Evolutionary conservation across 768 basidiomycete genomes (phyloP).

Genomic region (Boletellus ananas): DNA sequence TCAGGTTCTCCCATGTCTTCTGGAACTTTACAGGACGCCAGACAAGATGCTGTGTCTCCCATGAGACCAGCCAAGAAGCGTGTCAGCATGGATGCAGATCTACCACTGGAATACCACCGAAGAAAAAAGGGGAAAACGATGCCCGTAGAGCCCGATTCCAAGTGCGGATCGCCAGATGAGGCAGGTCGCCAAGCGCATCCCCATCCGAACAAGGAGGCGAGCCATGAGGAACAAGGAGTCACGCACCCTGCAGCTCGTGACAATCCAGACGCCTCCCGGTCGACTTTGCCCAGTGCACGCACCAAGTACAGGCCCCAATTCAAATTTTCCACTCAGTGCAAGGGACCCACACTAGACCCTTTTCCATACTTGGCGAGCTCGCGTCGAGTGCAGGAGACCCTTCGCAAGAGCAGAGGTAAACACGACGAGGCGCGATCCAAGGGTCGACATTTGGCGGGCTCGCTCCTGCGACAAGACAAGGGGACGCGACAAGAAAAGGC

Average conservation of each 20-base stretch:
- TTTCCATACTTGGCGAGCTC: constrained; percentile 20
- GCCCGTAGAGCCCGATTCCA: constrained; percentile 5
- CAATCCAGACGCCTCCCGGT: not conserved
- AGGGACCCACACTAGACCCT: constrained; percentile 15
- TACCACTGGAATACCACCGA: constrained; percentile 15
- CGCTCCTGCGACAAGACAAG: not conserved
- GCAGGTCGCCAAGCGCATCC: constrained; percentile 8
- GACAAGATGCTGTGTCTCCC: constrained; percentile 33
- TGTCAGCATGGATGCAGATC: constrained; percentile 30
- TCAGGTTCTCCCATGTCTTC: constrained; percentile 7
- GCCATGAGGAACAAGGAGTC: not conserved
- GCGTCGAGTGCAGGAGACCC: constrained; percentile 9
- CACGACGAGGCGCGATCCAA: constrained; percentile 5
- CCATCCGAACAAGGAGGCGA: no score
- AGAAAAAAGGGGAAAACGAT: constrained; percentile 33
- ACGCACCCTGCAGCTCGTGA: constrained; percentile 5
- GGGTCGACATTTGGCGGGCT: constrained; percentile 3
- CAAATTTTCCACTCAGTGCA: constrained; percentile 5
- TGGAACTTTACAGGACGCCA: constrained; percentile 18
- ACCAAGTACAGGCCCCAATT: constrained; percentile 29
- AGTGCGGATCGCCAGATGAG: constrained; percentile 17
- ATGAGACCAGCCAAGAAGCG: constrained; percentile 49
- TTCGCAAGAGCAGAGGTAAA: constrained; percentile 11
- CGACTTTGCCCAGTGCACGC: constrained; percentile 23
- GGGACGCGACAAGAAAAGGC: not conserved